Conservation (phyloP, 495 filamentous ascomycete species). For the Penicillium macrosclerotiorum region DNA sequence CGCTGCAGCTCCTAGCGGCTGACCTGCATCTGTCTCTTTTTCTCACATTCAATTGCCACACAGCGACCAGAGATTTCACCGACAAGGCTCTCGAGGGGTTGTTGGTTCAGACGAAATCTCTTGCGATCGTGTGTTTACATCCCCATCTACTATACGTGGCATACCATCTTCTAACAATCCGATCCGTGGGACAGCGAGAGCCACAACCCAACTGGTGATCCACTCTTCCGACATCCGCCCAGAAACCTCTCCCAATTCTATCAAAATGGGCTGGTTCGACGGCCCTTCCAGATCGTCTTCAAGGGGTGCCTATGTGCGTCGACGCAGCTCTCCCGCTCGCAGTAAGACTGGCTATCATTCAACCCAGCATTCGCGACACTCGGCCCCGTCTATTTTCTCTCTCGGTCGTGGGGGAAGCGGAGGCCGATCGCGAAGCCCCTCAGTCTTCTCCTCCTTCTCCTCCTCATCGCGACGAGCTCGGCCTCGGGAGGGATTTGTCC, state of each 20-base stretch:
- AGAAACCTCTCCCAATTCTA: not conserved
- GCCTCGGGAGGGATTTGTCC: constrained; percentile 72
- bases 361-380: constrained; percentile 38
- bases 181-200: too few relatives aligned
- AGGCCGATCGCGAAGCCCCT: constrained; percentile 43
- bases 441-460: constrained; percentile 54
- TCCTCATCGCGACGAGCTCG: constrained; percentile 59
- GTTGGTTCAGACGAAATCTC: not conserved
- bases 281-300: constrained; percentile 33
- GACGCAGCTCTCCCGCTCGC: constrained; percentile 34
- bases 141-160: too few relatives aligned
- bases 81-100: not conserved
- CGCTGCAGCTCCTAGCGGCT: constrained; percentile 33
- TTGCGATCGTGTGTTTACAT: too few relatives aligned
- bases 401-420: constrained; percentile 38
- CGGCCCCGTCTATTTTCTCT: constrained; percentile 52
- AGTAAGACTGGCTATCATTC: constrained; percentile 38
- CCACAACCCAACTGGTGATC: too few relatives aligned
- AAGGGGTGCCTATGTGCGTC: constrained; percentile 25
- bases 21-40: constrained; percentile 26
- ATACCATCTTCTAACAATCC: too few relatives aligned
- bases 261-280: constrained; percentile 53
- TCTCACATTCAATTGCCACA: constrained; percentile 14
- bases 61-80: constrained; percentile 6
- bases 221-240: too few relatives aligned